Evolutionary conservation across 2,329 filamentous ascomycete species (phyloP).

Genomic region (Colletotrichum plurivorum): DNA sequence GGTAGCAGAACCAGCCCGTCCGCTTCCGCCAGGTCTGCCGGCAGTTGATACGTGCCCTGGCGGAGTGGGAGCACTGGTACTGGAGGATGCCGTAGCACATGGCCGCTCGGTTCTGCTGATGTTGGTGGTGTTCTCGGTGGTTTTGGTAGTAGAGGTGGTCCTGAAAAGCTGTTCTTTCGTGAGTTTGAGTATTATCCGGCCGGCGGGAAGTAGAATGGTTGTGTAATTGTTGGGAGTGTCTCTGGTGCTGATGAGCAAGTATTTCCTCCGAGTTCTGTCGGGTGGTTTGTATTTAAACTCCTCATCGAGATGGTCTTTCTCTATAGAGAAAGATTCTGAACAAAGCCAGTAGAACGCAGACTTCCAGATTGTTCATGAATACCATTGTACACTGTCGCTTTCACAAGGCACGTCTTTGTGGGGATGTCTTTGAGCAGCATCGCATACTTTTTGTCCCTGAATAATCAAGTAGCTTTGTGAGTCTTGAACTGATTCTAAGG

Average conservation of each 20-base stretch:
- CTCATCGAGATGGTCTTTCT: not conserved
- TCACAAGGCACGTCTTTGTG: not conserved
- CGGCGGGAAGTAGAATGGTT: not conserved
- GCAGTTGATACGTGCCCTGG: slow-evolving; percentile 16
- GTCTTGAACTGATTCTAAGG: not conserved
- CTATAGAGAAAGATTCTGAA: not conserved
- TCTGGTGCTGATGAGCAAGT: not conserved
- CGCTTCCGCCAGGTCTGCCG: slow-evolving; percentile 21
- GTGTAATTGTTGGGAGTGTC: not conserved
- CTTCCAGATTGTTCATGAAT: not conserved
- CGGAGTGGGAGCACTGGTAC: slow-evolving; percentile 29
- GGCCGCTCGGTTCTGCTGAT: not conserved
- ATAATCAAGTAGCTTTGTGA: not conserved
- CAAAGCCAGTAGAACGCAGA: not conserved
- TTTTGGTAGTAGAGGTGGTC: not conserved
- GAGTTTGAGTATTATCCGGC: not conserved
- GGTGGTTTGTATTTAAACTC: slow-evolving; percentile 5
- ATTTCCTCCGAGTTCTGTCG: not conserved
- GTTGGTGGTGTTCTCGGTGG: not conserved
- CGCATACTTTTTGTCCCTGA: not conserved
- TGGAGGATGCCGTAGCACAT: slow-evolving; percentile 37
- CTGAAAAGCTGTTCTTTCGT: not conserved
- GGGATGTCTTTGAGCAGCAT: not conserved
- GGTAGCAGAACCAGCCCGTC: slow-evolving; percentile 22
- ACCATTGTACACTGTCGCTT: not conserved